Percentiles rank a stretch among this genome's conserved stretches.
phyloP scores from a whole-genome alignment of 768 basidiomycete genomes.

The Rhodocollybia butyracea region DNA sequence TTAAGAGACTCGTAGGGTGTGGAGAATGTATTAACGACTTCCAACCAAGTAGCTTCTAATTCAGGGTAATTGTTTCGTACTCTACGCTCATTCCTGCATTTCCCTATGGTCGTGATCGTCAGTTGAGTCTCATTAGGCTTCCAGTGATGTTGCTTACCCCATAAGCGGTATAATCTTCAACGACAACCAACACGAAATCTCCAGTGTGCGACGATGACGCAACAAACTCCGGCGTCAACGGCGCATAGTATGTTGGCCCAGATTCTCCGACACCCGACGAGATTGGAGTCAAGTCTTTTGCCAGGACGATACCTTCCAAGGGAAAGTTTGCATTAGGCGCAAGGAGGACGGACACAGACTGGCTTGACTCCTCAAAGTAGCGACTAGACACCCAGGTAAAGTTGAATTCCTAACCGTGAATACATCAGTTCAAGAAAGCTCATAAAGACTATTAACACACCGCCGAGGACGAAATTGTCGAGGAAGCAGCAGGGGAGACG shows the following conservation, averaged over 20 bases:
- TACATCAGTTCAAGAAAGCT: background rate
- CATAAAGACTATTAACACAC: background rate
- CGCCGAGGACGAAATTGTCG: background rate
- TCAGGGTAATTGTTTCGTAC: background rate
- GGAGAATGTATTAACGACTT: too few species aligned
- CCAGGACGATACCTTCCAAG: background rate
- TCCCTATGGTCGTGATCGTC: background rate
- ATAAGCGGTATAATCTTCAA: constrained; percentile 1
- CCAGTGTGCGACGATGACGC: background rate
- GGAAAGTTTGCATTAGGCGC: background rate
- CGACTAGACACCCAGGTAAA: constrained; percentile 4
- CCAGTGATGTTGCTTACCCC: background rate
- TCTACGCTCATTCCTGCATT: background rate
- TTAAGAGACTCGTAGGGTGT: too few species aligned
- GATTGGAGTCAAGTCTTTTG: background rate
- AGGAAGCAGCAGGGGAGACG: background rate
- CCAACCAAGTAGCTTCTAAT: too few species aligned
- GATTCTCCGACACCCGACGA: background rate
- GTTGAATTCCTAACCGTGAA: background rate
- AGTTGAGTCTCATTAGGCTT: background rate
- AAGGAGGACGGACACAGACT: background rate
- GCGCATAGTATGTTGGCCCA: background rate
- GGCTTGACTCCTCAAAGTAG: constrained; percentile 5
- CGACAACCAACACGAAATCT: background rate
- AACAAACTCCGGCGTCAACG: background rate